Percentiles rank a stretch among this genome's conserved stretches.
Conservation (phyloP, 1,284 basidiomycete genomes). For the Ustilago hordei region DNA sequence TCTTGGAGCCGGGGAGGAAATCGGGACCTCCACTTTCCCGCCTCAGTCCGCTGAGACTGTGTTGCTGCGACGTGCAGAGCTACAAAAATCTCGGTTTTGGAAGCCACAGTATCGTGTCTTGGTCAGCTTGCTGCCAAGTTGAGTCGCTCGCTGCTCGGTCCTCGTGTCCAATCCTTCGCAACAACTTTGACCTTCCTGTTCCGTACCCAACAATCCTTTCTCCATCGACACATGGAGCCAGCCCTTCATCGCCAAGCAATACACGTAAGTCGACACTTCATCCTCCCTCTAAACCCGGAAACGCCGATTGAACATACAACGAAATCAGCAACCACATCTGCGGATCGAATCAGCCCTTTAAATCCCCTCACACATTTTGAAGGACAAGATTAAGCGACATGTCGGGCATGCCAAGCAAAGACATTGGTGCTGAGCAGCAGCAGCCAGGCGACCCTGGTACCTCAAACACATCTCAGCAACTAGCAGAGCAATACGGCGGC, state of each 20-base stretch:
- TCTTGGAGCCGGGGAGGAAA: background rate
- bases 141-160: background rate
- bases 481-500: constrained; percentile 5
- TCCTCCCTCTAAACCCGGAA: background rate
- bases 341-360: background rate
- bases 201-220: no score
- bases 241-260: no score
- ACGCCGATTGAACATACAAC: no score
- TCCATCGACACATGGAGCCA: no score
- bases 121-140: constrained; percentile 15
- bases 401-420: constrained; percentile 41
- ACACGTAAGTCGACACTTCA: no score
- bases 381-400: constrained; percentile 9
- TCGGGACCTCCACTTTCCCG: constrained; percentile 1
- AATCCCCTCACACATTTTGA: background rate
- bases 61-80: background rate
- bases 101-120: constrained; percentile 6
- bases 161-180: background rate
- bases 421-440: constrained; percentile 39
- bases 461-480: background rate
- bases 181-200: background rate
- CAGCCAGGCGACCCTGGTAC: constrained; percentile 32
- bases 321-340: no score
- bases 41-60: background rate
- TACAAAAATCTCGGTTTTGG: background rate